Evolutionary conservation across 202 grass and related monocot genomes (phyloP).

Genomic region (Carex sylvatica): DNA sequence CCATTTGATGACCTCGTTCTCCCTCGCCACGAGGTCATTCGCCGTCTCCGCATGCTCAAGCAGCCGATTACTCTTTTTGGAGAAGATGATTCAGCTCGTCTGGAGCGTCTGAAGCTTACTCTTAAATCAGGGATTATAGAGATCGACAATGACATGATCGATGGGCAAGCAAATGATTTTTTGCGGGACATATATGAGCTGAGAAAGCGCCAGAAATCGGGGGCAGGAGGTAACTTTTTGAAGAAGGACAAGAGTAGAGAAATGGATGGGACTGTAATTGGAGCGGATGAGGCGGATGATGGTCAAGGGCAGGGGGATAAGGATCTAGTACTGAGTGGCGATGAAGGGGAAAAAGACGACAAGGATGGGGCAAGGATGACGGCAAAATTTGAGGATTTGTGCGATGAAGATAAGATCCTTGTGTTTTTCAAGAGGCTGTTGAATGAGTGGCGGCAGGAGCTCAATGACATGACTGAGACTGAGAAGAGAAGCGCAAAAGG

Average conservation of each 20-base stretch:
- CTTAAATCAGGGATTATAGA: slow-evolving; percentile 82
- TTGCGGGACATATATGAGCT: slow-evolving; percentile 93
- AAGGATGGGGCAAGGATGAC: slow-evolving; percentile 79
- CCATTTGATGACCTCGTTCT: slow-evolving; percentile 70
- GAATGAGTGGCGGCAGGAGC: slow-evolving; percentile 92
- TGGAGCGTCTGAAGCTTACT: slow-evolving; percentile 70
- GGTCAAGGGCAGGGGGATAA: slow-evolving; percentile 39
- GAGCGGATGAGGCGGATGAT: slow-evolving; percentile 34
- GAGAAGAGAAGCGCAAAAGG: slow-evolving; percentile 83
- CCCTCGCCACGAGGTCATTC: slow-evolving; percentile 77
- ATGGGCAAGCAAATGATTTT: slow-evolving; percentile 96
- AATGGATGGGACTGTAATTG: slow-evolving; percentile 36
- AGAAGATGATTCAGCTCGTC: slow-evolving; percentile 78
- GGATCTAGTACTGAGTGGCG: slow-evolving; percentile 50
- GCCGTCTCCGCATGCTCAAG: slow-evolving; percentile 75
- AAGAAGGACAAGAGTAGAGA: slow-evolving; percentile 69
- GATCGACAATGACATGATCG: slow-evolving; percentile 85
- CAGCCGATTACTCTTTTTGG: slow-evolving; percentile 92
- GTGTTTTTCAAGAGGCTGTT: slow-evolving; percentile 93
- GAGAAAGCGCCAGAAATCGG: slow-evolving; percentile 78
- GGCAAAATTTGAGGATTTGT: slow-evolving; percentile 86
- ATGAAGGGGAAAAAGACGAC: slow-evolving; percentile 53
- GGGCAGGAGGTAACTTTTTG: slow-evolving; percentile 39
- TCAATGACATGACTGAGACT: slow-evolving; percentile 70
- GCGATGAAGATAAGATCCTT: slow-evolving; percentile 86